Percentiles rank a stretch among this genome's conserved stretches.
Conservation (phyloP, 495 filamentous ascomycete species). For the Podospora conica region DNA sequence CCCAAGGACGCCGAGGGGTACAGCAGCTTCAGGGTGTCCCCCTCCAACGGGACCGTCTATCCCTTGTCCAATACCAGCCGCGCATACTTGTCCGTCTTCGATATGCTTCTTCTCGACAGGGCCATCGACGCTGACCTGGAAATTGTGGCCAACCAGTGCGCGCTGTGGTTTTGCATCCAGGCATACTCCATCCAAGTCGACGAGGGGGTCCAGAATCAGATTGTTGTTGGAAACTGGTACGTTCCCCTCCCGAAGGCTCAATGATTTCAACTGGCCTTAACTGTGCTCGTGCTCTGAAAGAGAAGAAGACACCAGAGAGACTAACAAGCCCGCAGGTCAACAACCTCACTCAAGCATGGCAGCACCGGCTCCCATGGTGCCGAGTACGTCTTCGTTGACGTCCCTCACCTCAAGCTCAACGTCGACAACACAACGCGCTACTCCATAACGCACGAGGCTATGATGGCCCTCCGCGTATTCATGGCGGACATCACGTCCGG, state of each 20-base stretch:
- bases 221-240: neutral
- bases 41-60: constrained; percentile 20
- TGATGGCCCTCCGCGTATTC: constrained; percentile 24
- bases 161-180: constrained; percentile 35
- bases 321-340: constrained; percentile 19
- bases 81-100: constrained; percentile 32
- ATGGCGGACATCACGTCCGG: constrained; percentile 27
- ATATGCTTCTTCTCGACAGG: constrained; percentile 26
- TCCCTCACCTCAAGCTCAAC: constrained; percentile 24
- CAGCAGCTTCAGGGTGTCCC: constrained; percentile 26
- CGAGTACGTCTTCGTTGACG: constrained; percentile 29
- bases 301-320: neutral
- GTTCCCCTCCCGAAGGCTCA: neutral
- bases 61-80: constrained; percentile 13
- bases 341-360: constrained; percentile 16
- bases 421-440: constrained; percentile 22
- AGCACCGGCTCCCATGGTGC: constrained; percentile 9
- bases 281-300: neutral
- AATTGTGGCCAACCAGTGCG: constrained; percentile 20
- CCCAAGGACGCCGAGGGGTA: constrained; percentile 9
- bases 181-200: constrained; percentile 22
- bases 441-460: constrained; percentile 24
- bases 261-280: neutral
- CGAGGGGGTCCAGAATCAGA: constrained; percentile 22
- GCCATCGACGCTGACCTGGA: constrained; percentile 9